A percentile compares a stretch with the other conserved stretches of the same genome.
phyloP scores from a whole-genome alignment of 441 rosid genomes.

The Theobroma grandiflorum region DNA sequence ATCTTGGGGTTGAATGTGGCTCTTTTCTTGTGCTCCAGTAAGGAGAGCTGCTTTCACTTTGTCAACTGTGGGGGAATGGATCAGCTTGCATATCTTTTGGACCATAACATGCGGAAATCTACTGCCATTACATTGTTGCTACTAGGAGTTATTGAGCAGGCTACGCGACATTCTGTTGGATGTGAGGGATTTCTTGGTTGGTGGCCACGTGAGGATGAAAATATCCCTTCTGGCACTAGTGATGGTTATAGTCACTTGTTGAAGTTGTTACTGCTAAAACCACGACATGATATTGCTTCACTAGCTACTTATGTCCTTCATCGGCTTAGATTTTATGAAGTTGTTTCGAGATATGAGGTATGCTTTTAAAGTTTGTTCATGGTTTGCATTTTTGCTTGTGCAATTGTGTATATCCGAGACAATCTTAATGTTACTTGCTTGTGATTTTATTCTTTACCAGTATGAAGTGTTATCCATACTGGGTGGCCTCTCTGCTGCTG shows the following conservation, averaged over 20 bases:
- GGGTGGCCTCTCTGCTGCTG: slow-evolving; percentile 60
- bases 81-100: slow-evolving; percentile 63
- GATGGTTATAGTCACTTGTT: slow-evolving; percentile 81
- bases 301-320: slow-evolving; percentile 79
- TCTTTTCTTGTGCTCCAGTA: slow-evolving; percentile 81
- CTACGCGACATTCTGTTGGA: slow-evolving; percentile 88
- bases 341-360: slow-evolving; percentile 94
- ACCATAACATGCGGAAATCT: slow-evolving; percentile 58
- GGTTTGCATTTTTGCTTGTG: neutral
- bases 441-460: slow-evolving; percentile 57
- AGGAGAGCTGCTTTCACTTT: slow-evolving; percentile 95
- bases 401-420: slow-evolving; percentile 18
- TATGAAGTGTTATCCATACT: slow-evolving; percentile 71
- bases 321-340: slow-evolving; percentile 92
- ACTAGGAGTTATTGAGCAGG: slow-evolving; percentile 93
- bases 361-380: slow-evolving; percentile 23
- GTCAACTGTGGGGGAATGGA: slow-evolving; percentile 87
- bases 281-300: slow-evolving; percentile 85
- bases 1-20: slow-evolving; percentile 78
- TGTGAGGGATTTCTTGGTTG: slow-evolving; percentile 96
- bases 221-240: slow-evolving; percentile 74
- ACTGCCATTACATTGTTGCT: slow-evolving; percentile 60
- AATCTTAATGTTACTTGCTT: slow-evolving; percentile 22
- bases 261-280: slow-evolving; percentile 81
- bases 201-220: slow-evolving; percentile 97